Conservation (phyloP, 257 asterid species). For the Buddleja alternifolia region DNA sequence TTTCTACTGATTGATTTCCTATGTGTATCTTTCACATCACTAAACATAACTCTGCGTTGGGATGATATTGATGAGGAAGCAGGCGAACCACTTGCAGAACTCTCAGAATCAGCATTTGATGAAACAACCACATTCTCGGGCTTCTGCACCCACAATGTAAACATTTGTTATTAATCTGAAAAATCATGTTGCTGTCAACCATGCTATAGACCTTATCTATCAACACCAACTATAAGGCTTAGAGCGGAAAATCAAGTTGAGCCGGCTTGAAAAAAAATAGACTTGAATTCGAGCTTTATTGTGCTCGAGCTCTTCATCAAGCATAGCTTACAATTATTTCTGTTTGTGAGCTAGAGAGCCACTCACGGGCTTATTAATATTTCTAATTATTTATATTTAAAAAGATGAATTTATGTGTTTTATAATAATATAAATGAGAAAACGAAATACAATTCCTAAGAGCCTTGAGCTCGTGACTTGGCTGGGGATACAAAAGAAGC, state of each 20-base stretch:
- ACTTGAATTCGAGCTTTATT: no score
- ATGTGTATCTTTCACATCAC: slow-evolving; percentile 59
- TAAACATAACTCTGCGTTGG: slow-evolving; percentile 45
- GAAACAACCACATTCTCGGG: slow-evolving; percentile 49
- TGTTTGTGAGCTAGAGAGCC: no score
- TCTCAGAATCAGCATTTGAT: slow-evolving; percentile 60
- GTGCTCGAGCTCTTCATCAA: no score
- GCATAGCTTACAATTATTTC: no score
- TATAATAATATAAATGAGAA: no score
- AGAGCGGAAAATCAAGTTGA: no score
- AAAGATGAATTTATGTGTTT: no score
- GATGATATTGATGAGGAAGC: slow-evolving; percentile 66
- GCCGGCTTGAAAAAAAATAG: no score
- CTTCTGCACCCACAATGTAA: slow-evolving; percentile 53
- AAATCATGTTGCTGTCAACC: slow-evolving; percentile 12
- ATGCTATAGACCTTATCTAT: slow-evolving; percentile 11
- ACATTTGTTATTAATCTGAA: neutral
- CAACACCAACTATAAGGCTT: neutral
- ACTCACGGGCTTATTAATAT: no score
- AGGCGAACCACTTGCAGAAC: slow-evolving; percentile 69
- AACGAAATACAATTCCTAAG: no score
- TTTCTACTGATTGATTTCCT: slow-evolving; percentile 68
- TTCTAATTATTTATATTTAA: no score
- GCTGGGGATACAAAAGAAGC: slow-evolving; percentile 27
- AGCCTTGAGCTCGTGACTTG: neutral